Base-by-base conservation (phyloP, 2,329 filamentous ascomycete species). In the Cordyceps militaris region DNA sequence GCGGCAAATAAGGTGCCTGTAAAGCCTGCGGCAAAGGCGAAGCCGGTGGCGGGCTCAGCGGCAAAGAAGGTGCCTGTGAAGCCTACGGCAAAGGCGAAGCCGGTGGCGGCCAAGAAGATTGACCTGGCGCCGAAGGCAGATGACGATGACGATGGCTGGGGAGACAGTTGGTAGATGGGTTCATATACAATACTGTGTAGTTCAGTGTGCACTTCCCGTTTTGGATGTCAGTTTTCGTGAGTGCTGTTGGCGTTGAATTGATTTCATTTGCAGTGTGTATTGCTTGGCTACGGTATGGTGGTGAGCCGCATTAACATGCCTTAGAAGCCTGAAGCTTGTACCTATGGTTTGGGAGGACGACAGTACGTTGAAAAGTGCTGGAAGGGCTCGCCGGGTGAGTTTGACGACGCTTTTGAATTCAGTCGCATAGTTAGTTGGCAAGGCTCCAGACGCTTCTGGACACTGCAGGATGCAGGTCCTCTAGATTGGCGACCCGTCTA, bases 41-140 rank as follows among this genome's bases (percentile, higher is more conserved):
- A 80, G 61, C 70, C 75, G 8, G 68, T 74, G 1, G 70, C 69
- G 1, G 72, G 67, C 11, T 61, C 69, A 1, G 81, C 79, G 59
- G 60, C 70, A 0, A 82, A 80, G 61, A 70, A 75, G 7, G 68
- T 74, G 1, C 70, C 69, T 1, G 72, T 80, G 1, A 91, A 89
- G 73, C 59, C 73, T 3, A 61, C 67, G 13, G 61, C 69, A 1
- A 81, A 79, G 59, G 60, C 70, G 0, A 82, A 80, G 61, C 70
- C 75, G 7, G 68, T 74, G 1, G 70, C 69, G 1, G 72, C 80
- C 1, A 91, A 89, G 73, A 88, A 87, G 72, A 83, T 89, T 61
- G 82, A 89, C 65, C 79, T 82, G 65, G 85, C 83, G 65, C 86
- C 86, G 0, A 87, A 86, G 67, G 75, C 78, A 48, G 82, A 74